Evolutionary conservation across 2,329 filamentous ascomycete species (phyloP).

Genomic region (Nigrospora osmanthi): DNA sequence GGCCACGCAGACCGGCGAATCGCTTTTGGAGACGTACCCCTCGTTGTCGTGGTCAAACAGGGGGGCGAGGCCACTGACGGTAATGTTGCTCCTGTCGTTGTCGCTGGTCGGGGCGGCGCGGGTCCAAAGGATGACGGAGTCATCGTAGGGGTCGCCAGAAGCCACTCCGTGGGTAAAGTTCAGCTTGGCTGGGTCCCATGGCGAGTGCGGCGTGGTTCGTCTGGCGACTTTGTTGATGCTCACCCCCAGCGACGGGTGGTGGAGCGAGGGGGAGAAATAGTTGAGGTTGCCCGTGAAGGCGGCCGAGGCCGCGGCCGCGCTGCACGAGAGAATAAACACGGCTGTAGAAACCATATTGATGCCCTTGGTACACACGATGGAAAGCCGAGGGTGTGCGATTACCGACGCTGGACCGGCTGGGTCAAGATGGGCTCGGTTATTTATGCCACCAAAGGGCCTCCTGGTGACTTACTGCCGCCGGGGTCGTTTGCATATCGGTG

Average conservation of each 20-base stretch:
- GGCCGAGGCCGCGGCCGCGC: slow-evolving; percentile 9
- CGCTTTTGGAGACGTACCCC: slow-evolving; percentile 37
- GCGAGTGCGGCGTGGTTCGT: slow-evolving; percentile 35
- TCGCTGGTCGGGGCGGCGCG: slow-evolving; percentile 32
- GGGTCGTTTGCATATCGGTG: too few species aligned
- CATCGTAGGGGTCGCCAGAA: slow-evolving; percentile 38
- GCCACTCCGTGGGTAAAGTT: slow-evolving; percentile 55
- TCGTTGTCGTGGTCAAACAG: slow-evolving; percentile 35
- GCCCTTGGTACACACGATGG: neutral
- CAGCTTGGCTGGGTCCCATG: slow-evolving; percentile 36
- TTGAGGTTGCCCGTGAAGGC: slow-evolving; percentile 40
- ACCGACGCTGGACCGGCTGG: too few species aligned
- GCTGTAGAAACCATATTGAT: slow-evolving; percentile 10
- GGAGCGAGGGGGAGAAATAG: slow-evolving; percentile 51
- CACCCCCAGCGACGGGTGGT: slow-evolving; percentile 51
- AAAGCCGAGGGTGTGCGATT: too few species aligned
- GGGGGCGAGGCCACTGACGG: slow-evolving; percentile 28
- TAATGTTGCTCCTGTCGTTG: slow-evolving; percentile 35
- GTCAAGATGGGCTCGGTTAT: too few species aligned
- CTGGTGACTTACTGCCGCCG: too few species aligned
- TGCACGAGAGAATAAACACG: slow-evolving; percentile 4
- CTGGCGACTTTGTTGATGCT: slow-evolving; percentile 50
- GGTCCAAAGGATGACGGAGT: slow-evolving; percentile 45
- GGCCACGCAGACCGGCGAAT: slow-evolving; percentile 57
- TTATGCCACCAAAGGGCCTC: too few species aligned